Evolutionary conservation across 441 rosid genomes (phyloP).

Genomic region (Gossypium davidsonii): DNA sequence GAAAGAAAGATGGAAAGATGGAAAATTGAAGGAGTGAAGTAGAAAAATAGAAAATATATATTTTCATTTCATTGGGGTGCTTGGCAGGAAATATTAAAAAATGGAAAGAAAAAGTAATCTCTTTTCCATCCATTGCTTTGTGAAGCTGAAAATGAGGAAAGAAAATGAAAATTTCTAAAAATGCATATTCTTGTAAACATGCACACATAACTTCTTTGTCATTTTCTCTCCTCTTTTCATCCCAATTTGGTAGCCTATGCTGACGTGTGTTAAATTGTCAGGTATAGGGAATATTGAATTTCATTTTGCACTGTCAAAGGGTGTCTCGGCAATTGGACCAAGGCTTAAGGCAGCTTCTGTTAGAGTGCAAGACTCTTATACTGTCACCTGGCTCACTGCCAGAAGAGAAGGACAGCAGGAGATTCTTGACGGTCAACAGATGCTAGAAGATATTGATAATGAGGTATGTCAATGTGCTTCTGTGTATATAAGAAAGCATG

Average conservation of each 20-base stretch:
- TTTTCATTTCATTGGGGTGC: too few species aligned
- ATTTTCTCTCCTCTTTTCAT: background rate
- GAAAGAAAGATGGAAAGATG: too few species aligned
- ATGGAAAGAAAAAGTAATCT: too few species aligned
- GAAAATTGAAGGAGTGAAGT: too few species aligned
- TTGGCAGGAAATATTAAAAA: too few species aligned
- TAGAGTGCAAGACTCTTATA: conserved; percentile 11
- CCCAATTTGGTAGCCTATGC: background rate
- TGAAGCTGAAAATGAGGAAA: too few species aligned
- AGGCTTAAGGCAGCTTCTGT: conserved; percentile 61
- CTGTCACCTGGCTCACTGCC: conserved; percentile 56
- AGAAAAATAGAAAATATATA: too few species aligned
- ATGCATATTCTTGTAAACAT: too few species aligned
- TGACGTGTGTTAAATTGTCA: conserved; percentile 28
- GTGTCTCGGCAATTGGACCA: conserved; percentile 56
- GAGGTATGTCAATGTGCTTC: conserved; percentile 33
- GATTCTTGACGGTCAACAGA: conserved; percentile 58
- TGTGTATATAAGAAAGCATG: background rate
- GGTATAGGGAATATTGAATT: conserved; percentile 59
- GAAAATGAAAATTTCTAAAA: too few species aligned
- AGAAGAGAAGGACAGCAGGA: conserved; percentile 55
- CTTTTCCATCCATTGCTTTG: too few species aligned
- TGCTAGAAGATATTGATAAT: conserved; percentile 41
- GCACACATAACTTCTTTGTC: background rate
- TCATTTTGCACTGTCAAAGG: conserved; percentile 54